Percentiles rank a stretch among this genome's conserved stretches.
These are phyloP conservation scores for Erythrophleum ivorense DNA, from an alignment of 331 rosid species.

Conservation along the genomic window DNA sequence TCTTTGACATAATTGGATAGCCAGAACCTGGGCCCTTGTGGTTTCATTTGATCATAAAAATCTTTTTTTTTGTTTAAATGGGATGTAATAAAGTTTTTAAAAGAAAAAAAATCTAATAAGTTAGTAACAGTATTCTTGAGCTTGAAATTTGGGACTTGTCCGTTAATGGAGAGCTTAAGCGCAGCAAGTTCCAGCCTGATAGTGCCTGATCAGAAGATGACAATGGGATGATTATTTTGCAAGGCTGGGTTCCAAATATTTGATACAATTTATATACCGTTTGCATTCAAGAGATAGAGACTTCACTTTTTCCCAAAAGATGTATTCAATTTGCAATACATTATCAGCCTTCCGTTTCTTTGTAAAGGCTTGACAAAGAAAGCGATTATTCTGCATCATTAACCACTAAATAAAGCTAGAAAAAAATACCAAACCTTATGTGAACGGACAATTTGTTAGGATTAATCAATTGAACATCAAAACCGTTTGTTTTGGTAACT, in stretches of 20 bases:
- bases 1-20: not conserved
- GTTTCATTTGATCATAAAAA: not conserved
- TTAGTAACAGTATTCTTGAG: not conserved
- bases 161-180: not conserved
- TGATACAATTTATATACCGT: not conserved
- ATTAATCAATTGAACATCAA: not conserved
- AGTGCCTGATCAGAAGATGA: not conserved
- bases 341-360: not conserved
- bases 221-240: not conserved
- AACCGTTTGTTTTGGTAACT: not conserved
- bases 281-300: not conserved
- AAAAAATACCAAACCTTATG: not conserved
- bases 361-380: slow-evolving; percentile 2
- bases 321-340: not conserved
- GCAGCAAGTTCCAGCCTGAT: not conserved
- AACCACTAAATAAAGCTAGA: not conserved
- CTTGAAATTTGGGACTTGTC: not conserved
- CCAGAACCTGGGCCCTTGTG: not conserved
- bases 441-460: not conserved
- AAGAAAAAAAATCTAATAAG: no score
- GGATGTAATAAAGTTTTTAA: not conserved
- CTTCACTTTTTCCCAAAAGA: not conserved
- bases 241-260: not conserved
- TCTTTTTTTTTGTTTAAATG: not conserved
- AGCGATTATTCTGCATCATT: not conserved